A percentile compares a stretch with the other conserved stretches of the same genome.
Evolutionary conservation across 139 green algal species (phyloP).

Genomic region (Haematococcus lacustris): DNA sequence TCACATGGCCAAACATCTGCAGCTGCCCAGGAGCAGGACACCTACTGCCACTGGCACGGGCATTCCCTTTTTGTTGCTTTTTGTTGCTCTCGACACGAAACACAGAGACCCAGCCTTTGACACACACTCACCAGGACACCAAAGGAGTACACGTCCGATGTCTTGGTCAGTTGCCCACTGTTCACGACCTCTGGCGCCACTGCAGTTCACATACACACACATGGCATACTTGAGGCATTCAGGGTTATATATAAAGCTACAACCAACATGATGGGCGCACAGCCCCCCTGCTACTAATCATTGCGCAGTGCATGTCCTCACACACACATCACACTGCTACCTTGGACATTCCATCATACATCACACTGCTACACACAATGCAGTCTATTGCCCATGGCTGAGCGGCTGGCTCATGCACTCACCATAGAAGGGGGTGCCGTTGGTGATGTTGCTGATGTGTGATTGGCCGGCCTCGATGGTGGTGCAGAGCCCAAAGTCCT

Average conservation of each 20-base stretch:
- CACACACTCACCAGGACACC: constrained; percentile 20
- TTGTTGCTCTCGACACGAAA: too few relatives aligned
- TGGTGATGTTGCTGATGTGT: constrained; percentile 17
- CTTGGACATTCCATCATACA: too few relatives aligned
- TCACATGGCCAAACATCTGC: too few relatives aligned
- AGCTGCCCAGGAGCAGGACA: too few relatives aligned
- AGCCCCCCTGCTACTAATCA: too few relatives aligned
- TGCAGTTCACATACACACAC: neutral
- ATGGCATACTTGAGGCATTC: neutral
- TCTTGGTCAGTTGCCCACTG: neutral
- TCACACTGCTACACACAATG: neutral
- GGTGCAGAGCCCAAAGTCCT: constrained; percentile 14
- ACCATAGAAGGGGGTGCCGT: constrained; percentile 18
- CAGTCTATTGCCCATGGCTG: neutral
- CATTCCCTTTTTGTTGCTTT: too few relatives aligned
- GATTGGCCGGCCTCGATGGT: constrained; percentile 7
- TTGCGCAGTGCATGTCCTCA: too few relatives aligned
- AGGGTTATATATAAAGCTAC: neutral
- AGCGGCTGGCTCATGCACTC: neutral
- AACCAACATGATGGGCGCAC: too few relatives aligned
- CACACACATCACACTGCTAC: too few relatives aligned
- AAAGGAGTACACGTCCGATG: constrained; percentile 14
- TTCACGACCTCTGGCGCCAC: constrained; percentile 9
- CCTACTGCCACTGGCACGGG: too few relatives aligned
- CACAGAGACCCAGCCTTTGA: too few relatives aligned